Evolutionary conservation across 768 basidiomycete species (phyloP), one percentile per base, ranked within the genome.

Genomic region (Pleurotus tuber-regium): DNA sequence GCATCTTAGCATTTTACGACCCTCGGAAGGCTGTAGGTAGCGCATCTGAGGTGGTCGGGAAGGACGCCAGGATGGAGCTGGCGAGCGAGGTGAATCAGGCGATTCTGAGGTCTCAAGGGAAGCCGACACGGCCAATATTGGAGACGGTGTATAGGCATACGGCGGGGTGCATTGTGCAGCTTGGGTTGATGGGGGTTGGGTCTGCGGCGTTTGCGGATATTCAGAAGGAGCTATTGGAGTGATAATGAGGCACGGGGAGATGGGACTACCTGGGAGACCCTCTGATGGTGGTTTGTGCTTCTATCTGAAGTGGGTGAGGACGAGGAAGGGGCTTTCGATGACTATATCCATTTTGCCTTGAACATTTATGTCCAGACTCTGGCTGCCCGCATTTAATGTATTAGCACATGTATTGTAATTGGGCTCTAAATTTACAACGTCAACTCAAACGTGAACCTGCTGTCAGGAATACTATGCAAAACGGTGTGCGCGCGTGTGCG

Each of bases 141-240:
- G 92, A 94, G 62, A 82, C 77, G 48, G 63, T 92, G 49, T 93
- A 87, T 64, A 82, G 90, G 29, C 90, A 90, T 56, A 83, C 86
- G 1, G 71, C 79, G 24, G 83, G 82, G 18, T 82, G 80, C 57
- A 69, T 93, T 16, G 69, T 74, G n/a, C 82, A 90, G 57, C 80
- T 93, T 10, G 90, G 85, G 4, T 62, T 87, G 36, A 63, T 82
- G 55, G 89, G 90, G 9, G 78, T 81, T 9, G 92, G 91, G 10
- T 70, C 79, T 25, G 92, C 92, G 25, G 89, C 88, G 14, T 91
- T 89, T 64, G 87, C 86, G 12, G 91, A 93, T 59, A 78, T 91
- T 73, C 71, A 77, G 24, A 84, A 78, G 59, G 90, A 92, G 60
- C 78, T 92, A 57, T 65, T 90, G 50, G 83, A 87, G n/a, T 48